Evolutionary conservation across 2,329 filamentous ascomycete genomes (phyloP).

Genomic region (Colletotrichum sp.): DNA sequence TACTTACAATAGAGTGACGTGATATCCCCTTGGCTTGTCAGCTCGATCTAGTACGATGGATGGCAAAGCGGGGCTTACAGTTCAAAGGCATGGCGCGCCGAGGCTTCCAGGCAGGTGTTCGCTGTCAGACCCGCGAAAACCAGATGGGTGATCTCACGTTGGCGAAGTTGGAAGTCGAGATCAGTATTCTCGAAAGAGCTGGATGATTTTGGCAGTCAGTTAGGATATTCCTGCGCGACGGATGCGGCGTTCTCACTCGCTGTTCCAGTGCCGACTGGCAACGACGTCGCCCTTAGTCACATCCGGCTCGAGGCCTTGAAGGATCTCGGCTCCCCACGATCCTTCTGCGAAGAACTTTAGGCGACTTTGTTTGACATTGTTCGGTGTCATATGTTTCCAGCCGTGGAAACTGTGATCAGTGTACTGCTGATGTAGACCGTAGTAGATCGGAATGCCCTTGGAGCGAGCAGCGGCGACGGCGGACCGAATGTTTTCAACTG

Average conservation of each 20-base stretch:
- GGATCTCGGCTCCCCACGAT: not conserved
- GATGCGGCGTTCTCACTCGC: not conserved
- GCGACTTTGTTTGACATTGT: not conserved
- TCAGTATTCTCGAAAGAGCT: not conserved
- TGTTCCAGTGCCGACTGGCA: not conserved
- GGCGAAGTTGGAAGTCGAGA: not conserved
- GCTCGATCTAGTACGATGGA: accelerated
- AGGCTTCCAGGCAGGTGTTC: not conserved
- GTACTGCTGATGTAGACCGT: accelerated
- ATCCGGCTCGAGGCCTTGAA: not conserved
- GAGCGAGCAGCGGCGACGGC: not conserved
- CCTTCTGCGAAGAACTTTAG: not conserved
- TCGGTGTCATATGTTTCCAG: not conserved
- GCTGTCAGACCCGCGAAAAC: not conserved
- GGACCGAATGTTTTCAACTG: not conserved
- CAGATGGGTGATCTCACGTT: not conserved
- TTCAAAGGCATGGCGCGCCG: not conserved
- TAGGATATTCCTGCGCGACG: too few species aligned
- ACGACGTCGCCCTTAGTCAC: not conserved
- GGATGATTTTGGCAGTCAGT: not conserved
- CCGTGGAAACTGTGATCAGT: accelerated
- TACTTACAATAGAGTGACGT: not conserved
- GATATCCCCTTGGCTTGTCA: not conserved
- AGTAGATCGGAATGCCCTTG: not conserved
- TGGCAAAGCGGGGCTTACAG: accelerated